Conservation (phyloP, 2,329 filamentous ascomycete species). For the Helotiales sp. region DNA sequence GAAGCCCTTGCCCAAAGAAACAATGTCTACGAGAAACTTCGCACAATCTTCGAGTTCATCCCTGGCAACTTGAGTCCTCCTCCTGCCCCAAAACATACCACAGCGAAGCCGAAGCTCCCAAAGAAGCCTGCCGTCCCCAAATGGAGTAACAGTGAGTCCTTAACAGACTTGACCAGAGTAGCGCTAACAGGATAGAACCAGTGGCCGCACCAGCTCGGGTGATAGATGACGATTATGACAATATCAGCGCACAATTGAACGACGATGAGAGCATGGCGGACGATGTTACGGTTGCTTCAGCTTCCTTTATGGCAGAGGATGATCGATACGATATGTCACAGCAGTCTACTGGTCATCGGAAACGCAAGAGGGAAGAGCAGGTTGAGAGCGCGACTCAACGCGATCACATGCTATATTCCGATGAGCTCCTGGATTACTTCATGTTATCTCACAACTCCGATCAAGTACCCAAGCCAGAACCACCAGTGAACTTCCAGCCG, state of each 20-base stretch:
- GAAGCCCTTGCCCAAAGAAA: slow-evolving; percentile 83
- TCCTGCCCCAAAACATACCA: slow-evolving; percentile 89
- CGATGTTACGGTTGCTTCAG: slow-evolving; percentile 78
- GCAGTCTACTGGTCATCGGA: slow-evolving; percentile 61
- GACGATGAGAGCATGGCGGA: slow-evolving; percentile 78
- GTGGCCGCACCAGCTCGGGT: slow-evolving; percentile 41
- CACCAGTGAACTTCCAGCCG: slow-evolving; percentile 82
- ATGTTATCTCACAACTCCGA: slow-evolving; percentile 75
- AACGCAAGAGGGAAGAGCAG: slow-evolving; percentile 75
- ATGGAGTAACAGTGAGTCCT: slow-evolving; percentile 45
- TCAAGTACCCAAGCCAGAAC: slow-evolving; percentile 61
- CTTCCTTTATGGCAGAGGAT: slow-evolving; percentile 82
- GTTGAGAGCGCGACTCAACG: slow-evolving; percentile 69
- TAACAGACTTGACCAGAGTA: neutral
- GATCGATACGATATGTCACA: slow-evolving; percentile 73
- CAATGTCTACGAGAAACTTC: slow-evolving; percentile 78
- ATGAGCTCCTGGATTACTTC: slow-evolving; percentile 94
- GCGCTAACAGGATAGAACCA: slow-evolving; percentile 35
- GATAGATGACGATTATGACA: slow-evolving; percentile 71
- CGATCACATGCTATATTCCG: slow-evolving; percentile 87
- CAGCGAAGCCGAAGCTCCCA: slow-evolving; percentile 79
- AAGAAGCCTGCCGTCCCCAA: slow-evolving; percentile 66
- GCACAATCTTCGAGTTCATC: slow-evolving; percentile 85
- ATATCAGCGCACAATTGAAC: slow-evolving; percentile 59
- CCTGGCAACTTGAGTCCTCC: slow-evolving; percentile 86